phyloP scores from a whole-genome alignment of 805 yeast species.

The Priceomyces melissophilus region DNA sequence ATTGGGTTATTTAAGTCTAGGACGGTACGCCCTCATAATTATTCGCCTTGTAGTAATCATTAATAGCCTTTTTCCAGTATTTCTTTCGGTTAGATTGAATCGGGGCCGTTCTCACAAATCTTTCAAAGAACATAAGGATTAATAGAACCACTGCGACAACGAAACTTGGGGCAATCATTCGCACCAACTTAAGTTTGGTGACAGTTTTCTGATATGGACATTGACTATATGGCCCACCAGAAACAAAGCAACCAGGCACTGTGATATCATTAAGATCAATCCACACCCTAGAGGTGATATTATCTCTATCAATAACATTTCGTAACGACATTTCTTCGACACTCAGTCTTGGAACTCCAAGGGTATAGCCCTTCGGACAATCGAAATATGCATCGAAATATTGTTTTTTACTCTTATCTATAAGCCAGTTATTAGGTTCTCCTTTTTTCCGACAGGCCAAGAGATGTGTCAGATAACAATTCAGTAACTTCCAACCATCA shows the following conservation, averaged over 20 bases:
- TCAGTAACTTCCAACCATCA: constrained; percentile 60
- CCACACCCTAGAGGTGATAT: constrained; percentile 53
- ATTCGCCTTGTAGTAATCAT: constrained; percentile 52
- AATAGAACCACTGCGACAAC: constrained; percentile 54
- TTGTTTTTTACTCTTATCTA: constrained; percentile 21
- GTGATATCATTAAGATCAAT: constrained; percentile 77
- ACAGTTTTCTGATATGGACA: constrained; percentile 74
- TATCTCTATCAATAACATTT: constrained; percentile 23
- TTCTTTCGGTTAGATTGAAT: constrained; percentile 65
- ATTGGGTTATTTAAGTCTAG: constrained; percentile 31
- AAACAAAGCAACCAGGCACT: constrained; percentile 75
- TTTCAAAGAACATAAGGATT: constrained; percentile 50
- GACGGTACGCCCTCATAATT: constrained; percentile 90
- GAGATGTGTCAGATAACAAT: constrained; percentile 56
- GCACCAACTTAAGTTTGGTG: constrained; percentile 53
- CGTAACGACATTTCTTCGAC: constrained; percentile 29
- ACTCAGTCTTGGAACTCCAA: constrained; percentile 34
- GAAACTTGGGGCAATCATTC: constrained; percentile 65
- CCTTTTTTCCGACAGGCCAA: constrained; percentile 53
- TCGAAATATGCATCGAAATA: constrained; percentile 44
- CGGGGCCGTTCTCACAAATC: constrained; percentile 56
- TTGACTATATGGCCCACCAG: constrained; percentile 70
- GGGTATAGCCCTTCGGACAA: constrained; percentile 34
- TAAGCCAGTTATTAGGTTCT: constrained; percentile 42
- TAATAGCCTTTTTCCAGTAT: constrained; percentile 56